These are phyloP conservation scores for Xanthoceras sorbifolium DNA, from an alignment of 345 rosid species.

Conservation along the genomic window DNA sequence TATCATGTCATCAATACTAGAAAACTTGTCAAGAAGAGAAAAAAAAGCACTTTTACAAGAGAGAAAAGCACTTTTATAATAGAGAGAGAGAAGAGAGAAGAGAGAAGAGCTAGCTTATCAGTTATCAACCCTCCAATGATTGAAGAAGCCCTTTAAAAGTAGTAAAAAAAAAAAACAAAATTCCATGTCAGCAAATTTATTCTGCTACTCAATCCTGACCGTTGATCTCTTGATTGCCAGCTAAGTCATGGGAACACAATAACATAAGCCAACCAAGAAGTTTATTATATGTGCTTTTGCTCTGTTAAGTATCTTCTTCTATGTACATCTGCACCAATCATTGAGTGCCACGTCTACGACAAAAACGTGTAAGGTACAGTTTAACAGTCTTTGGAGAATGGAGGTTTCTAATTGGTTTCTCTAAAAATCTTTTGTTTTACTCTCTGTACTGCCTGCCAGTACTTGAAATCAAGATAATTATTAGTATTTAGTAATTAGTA, in stretches of 20 bases:
- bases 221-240: conserved; percentile 53
- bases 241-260: conserved; percentile 25
- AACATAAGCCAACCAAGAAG: conserved; percentile 5
- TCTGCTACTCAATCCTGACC: conserved; percentile 47
- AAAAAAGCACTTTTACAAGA: conserved; percentile 13
- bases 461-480: background rate
- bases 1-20: background rate
- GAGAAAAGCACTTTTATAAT: conserved; percentile 22
- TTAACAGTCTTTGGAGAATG: too few relatives aligned
- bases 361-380: conserved; percentile 33
- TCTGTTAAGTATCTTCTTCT: conserved; percentile 22
- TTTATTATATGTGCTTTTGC: conserved; percentile 31
- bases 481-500: too few relatives aligned
- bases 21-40: conserved; percentile 15
- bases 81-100: too few relatives aligned
- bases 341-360: conserved; percentile 18
- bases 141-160: conserved; percentile 49
- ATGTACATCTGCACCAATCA: conserved; percentile 25
- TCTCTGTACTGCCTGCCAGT: background rate
- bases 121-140: conserved; percentile 49
- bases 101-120: background rate
- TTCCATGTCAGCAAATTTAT: conserved; percentile 49
- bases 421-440: background rate
- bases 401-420: conserved; percentile 2
- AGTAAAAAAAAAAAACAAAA: conserved; percentile 20